Evolutionary conservation across 1,284 basidiomycete species (phyloP).

Genomic region (Spongispora temasekensis): DNA sequence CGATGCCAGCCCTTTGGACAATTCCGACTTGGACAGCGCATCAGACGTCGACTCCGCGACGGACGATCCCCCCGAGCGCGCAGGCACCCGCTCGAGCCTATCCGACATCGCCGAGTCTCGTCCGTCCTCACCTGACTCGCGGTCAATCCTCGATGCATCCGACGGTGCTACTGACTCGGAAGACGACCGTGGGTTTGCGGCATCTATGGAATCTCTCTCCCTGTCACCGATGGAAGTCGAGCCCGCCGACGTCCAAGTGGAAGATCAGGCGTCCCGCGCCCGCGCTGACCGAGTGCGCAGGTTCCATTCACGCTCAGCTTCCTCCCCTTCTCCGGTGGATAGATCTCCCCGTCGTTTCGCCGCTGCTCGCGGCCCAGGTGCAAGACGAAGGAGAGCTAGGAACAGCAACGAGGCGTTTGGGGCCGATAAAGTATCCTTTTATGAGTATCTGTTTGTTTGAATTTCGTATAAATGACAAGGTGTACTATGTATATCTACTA

Average conservation of each 20-base stretch:
- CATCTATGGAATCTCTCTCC: conserved; percentile 36
- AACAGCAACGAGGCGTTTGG: conserved; percentile 14
- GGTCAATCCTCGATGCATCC: conserved; percentile 20
- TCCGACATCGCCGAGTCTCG: conserved; percentile 32
- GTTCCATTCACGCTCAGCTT: conserved; percentile 35
- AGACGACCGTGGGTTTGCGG: conserved; percentile 30
- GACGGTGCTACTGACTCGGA: conserved; percentile 16
- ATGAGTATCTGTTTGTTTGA: conserved; percentile 46
- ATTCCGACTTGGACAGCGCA: conserved; percentile 11
- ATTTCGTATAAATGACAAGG: background rate
- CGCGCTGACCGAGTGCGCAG: conserved; percentile 22
- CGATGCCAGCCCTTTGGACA: conserved; percentile 32
- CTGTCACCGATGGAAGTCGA: conserved; percentile 18
- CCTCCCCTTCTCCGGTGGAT: conserved; percentile 44
- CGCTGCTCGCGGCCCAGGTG: conserved; percentile 11
- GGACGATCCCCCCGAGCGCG: conserved; percentile 3
- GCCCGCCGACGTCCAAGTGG: background rate
- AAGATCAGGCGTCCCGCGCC: conserved; percentile 10
- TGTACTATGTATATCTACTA: no score
- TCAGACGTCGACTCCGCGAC: conserved; percentile 23
- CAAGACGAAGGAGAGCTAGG: conserved; percentile 19
- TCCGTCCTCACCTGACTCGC: conserved; percentile 24
- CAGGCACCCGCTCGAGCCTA: conserved; percentile 15
- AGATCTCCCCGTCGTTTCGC: conserved; percentile 25
- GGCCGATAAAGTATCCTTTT: conserved; percentile 29